Evolutionary conservation across 768 basidiomycete genomes (phyloP), one percentile per base, ranked within the genome.

Genomic region (Phaeotremella fagi): DNA sequence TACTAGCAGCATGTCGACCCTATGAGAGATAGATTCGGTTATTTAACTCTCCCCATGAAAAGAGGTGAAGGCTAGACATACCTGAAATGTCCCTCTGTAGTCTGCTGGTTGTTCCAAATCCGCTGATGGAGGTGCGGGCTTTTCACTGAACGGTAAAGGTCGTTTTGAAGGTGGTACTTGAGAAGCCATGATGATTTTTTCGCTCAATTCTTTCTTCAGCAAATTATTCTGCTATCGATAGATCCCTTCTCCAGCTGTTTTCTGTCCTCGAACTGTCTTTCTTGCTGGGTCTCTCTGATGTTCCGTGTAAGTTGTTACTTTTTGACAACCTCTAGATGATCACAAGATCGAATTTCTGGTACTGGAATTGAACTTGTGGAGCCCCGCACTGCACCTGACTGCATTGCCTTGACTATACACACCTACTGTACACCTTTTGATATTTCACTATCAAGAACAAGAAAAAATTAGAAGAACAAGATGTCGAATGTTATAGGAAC

Each of bases 141-240:
- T 56, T 7, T 60, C 59, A 15, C 51, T 56, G 3, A 23, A 48
- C 0, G 68, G 51, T 18, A 57, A 45, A 26, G 68, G 64, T 12
- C 52, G 41, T 42, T 61, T 74, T 0, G 66, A 68, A 11, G 68
- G 68, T 12, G 70, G 70, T 14, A 74, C 72, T 55, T 68, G 72
- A 12, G 68, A 57, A 3, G 61, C 64, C 68, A 70, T 70, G 3
- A 18, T 45, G 50, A 2, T 5, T 31, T 25, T 11, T 9, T 9
- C n/a, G n/a, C 33, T 35, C 33, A 9, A 9, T 35, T 35, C 33
- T 41, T 20, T 11, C 22, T 6, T 41, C 38, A 41, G 11, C 33
- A n/a, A 9, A 35, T n/a, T n/a, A n/a, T n/a, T n/a, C n/a, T n/a
- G n/a, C n/a, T n/a, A n/a, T n/a, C n/a, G n/a, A n/a, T n/a, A n/a